Evolutionary conservation across 208 protist species (phyloP).

Genomic region (Crithidia mellificae): DNA sequence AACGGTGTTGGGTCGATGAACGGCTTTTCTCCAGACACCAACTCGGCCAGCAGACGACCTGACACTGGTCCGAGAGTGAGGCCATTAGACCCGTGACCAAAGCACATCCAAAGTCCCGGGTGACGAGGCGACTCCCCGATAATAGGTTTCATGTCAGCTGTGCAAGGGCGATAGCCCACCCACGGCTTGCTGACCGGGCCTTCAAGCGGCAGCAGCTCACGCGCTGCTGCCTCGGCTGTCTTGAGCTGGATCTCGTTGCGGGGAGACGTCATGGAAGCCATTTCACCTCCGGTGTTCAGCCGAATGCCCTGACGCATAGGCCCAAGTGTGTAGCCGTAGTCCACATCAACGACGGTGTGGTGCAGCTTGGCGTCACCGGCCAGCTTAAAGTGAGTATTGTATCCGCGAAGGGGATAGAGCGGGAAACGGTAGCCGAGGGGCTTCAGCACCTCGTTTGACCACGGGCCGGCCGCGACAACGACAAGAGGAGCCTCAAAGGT

Average conservation of each 20-base stretch:
- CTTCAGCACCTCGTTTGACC: conserved; percentile 26
- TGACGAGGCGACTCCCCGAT: conserved; percentile 28
- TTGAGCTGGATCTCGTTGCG: conserved; percentile 22
- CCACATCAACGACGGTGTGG: conserved; percentile 31
- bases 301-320: conserved; percentile 28
- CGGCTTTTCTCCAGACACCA: conserved; percentile 26
- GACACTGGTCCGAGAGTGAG: conserved; percentile 30
- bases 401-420: conserved; percentile 33
- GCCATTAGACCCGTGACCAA: conserved; percentile 29
- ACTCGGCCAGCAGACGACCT: conserved; percentile 26
- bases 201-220: conserved; percentile 20
- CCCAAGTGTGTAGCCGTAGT: conserved; percentile 26
- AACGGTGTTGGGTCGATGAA: conserved; percentile 36
- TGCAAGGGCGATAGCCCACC: conserved; percentile 30
- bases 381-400: conserved; percentile 34
- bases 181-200: conserved; percentile 23
- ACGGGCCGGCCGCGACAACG: conserved; percentile 30
- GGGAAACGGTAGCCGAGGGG: conserved; percentile 32
- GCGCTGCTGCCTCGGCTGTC: conserved; percentile 12
- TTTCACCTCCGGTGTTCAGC: conserved; percentile 36
- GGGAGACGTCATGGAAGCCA: conserved; percentile 18
- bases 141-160: conserved; percentile 36
- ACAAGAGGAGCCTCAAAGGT: conserved; percentile 21
- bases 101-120: conserved; percentile 29
- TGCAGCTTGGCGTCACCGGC: conserved; percentile 8